Conservation (phyloP, 225 moss, liverwort and hornwort genomes). For the Pleurozium schreberi region DNA sequence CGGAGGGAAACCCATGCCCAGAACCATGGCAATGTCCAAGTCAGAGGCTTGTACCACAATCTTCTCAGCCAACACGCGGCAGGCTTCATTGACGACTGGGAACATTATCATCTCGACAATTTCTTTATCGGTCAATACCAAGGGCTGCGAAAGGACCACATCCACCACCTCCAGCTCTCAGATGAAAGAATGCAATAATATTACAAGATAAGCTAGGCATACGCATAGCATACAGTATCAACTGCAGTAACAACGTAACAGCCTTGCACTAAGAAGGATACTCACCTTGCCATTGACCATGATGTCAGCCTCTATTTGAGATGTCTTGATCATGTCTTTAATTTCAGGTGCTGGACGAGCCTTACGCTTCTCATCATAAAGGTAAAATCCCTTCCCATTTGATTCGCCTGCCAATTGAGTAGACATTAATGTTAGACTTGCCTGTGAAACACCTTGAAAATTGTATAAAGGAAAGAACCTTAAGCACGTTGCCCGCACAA, state of each 20-base stretch:
- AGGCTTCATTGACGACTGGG: constrained; percentile 93
- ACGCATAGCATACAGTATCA: background rate
- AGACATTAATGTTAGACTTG: background rate
- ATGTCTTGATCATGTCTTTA: constrained; percentile 31
- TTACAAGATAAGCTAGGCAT: background rate
- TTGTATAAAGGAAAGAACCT: background rate
- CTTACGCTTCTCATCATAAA: constrained; percentile 83
- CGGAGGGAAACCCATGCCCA: constrained; percentile 99
- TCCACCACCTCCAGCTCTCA: background rate
- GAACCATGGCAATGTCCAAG: constrained; percentile 80
- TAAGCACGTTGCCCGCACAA: background rate
- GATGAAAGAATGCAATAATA: background rate
- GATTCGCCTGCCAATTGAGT: constrained; percentile 57
- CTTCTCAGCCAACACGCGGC: constrained; percentile 80
- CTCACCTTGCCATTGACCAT: constrained; percentile 86
- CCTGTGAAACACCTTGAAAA: background rate
- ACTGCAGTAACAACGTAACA: background rate
- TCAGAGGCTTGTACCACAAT: constrained; percentile 76
- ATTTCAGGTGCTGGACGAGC: constrained; percentile 73
- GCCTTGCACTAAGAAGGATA: background rate
- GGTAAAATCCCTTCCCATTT: constrained; percentile 70
- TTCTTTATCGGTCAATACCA: constrained; percentile 68
- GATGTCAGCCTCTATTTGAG: constrained; percentile 52
- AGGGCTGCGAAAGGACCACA: constrained; percentile 45
- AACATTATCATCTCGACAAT: constrained; percentile 95